Base-by-base conservation (phyloP, 352 stramenopile species). In the Pythium vanterpoolii region DNA sequence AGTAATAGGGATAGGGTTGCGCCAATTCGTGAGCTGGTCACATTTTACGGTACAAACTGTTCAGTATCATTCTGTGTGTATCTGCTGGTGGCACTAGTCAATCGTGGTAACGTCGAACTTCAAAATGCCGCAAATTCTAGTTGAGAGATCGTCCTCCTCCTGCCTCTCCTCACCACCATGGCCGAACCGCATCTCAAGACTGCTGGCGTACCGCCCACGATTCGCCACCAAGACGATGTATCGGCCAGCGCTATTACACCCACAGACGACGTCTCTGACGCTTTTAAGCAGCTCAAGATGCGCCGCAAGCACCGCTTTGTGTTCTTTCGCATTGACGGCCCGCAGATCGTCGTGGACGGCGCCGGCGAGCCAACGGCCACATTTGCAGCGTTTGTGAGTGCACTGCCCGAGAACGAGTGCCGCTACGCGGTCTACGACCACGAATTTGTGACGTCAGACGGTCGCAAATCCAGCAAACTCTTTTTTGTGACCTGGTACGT, bases 251-350 rank as follows among this genome's bases (percentile, higher is more conserved):
- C 86, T 36, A 93, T 95, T 63, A 70, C 76, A 5, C 86, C 82
- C 30, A 81, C 80, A 0, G 72, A 74, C 2, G 73, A 78, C 7
- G 80, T 90, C 27, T 46, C 76, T 44, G 59, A 66, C 8, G 82
- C 89, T 59, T 96, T 95, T 64, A 87, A 90, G 65, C 79, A 87
- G 67, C 80, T 96, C 64, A 96, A 96, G 72, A 93, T 96, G 81
- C 77, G 82, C 4, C 83, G 87, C 68, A 87, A 91, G 66, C 83
- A 91, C 64, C 87, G 87, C 67, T 96, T 77, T 56, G 69, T 95
- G 47, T 56, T 96, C 42, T 90, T 92, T 65, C 79, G 80, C 58
- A 95, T 96, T 64, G 82, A 93, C 30, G 79, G 66, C 23, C 75
- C 81, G 31, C 69, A 85, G 30, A 77, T 96, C 43, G 60, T 83